These are phyloP conservation scores for Poterioochromonas sp. DNA, from an alignment of 352 stramenopile genomes.

Conservation along the genomic window DNA sequence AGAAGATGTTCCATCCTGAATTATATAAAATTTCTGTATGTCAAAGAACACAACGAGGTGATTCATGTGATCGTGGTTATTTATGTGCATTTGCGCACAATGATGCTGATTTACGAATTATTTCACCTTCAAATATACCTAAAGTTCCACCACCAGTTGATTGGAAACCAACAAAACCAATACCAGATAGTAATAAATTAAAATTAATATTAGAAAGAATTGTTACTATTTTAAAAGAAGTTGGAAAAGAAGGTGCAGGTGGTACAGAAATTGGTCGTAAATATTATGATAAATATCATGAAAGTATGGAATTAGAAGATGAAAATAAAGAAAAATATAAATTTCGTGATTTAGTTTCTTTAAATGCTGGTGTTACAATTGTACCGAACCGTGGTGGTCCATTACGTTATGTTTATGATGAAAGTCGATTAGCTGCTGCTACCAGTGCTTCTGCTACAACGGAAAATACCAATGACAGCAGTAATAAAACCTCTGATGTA, in stretches of 20 bases:
- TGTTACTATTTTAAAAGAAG: neutral
- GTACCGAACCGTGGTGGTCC: neutral
- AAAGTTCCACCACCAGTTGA: neutral
- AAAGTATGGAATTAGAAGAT: neutral
- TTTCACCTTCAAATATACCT: neutral
- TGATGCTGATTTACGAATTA: neutral
- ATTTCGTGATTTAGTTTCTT: neutral
- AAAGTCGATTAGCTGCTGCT: neutral
- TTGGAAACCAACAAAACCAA: neutral
- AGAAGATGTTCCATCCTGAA: slow-evolving; percentile 19
- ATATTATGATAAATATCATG: neutral
- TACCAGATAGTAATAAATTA: neutral
- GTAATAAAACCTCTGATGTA: neutral
- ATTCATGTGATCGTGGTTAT: neutral
- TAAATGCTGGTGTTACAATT: neutral
- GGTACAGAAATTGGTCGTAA: neutral
- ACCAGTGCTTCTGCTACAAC: neutral
- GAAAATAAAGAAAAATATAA: neutral
- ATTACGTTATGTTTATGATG: neutral
- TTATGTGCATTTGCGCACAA: slow-evolving; percentile 28
- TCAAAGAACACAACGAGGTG: neutral
- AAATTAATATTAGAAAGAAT: neutral
- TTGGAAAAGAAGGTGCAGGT: neutral
- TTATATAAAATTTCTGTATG: slow-evolving; percentile 23
- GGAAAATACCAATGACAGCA: neutral